Evolutionary conservation across 2,329 filamentous ascomycete genomes (phyloP), one percentile per base, ranked within the genome.

Genomic region (Alternaria novae-zelandiae): DNA sequence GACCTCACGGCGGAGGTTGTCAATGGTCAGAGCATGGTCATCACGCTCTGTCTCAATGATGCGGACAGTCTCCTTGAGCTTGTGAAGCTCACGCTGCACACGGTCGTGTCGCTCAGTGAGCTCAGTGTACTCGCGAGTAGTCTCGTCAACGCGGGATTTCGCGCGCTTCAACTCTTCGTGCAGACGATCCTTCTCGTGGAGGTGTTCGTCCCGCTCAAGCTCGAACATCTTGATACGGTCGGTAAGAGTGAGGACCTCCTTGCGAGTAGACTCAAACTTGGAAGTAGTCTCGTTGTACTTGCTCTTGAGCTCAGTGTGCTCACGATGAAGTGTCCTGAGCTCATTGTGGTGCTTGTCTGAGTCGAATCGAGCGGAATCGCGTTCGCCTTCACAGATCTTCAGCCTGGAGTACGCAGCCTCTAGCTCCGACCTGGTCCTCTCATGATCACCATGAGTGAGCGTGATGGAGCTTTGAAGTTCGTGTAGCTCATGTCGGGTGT

Each of bases 301-400:
- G 64, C 71, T 73, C 65, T 74, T 71, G 43, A 74, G 44, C 6
- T 74, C 70, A 11, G 70, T 73, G 44, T 74, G 66, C 54, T 73
- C 70, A 11, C 70, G 69, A 13, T 66, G 25, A 11, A 75, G 47
- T 20, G 50, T 65, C 2, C 72, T 67, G 36, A 72, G 65, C 13
- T 75, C 73, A 25, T 51, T 56, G 26, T 71, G 71, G 26, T 75
- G 71, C 47, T 67, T 72, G 10, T 70, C 64, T 1, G 70, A 66
- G 43, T 75, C 71, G 3, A 67, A 54, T 10, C 64, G 66, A 15
- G 70, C 68, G 46, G 67, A 59, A 43, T 73, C 66, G 12, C 72
- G 67, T 23, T 72, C 67, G 23, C 67, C 67, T 46, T 73, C 70
- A 15, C 64, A 56, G 10, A 66, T 59, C 50, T 64, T 70, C 46